phyloP scores from a whole-genome alignment of 352 stramenopile genomes.

The Phytophthora melonis region DNA sequence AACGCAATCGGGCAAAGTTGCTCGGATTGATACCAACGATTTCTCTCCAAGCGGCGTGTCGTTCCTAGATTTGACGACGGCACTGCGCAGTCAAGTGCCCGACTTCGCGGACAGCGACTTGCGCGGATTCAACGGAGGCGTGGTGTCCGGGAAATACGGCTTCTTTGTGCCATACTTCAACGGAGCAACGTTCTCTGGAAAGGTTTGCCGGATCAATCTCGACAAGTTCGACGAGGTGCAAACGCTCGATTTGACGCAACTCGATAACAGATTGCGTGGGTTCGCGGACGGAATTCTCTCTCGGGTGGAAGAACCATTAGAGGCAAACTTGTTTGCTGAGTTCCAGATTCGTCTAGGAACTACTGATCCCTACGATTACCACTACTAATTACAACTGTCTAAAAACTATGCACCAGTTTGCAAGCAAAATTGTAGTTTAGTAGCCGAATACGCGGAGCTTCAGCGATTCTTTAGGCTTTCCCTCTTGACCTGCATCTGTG shows the following conservation, averaged over 20 bases:
- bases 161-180: constrained; percentile 87
- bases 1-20: constrained; percentile 70
- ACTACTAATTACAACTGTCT: constrained; percentile 47
- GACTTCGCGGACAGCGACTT: constrained; percentile 67
- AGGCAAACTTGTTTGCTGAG: constrained; percentile 67
- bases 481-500: not conserved
- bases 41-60: constrained; percentile 60
- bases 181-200: constrained; percentile 68
- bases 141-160: constrained; percentile 82
- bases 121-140: constrained; percentile 70
- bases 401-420: not conserved
- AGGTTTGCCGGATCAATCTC: constrained; percentile 82
- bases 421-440: constrained; percentile 18
- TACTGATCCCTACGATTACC: constrained; percentile 71
- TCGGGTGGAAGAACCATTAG: constrained; percentile 48
- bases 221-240: constrained; percentile 85
- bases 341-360: constrained; percentile 75
- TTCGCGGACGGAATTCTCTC: constrained; percentile 68
- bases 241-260: constrained; percentile 67
- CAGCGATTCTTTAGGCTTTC: constrained; percentile 18
- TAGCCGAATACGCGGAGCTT: constrained; percentile 62
- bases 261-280: constrained; percentile 53
- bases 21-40: constrained; percentile 73
- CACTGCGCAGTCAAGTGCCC: constrained; percentile 73
- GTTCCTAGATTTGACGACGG: constrained; percentile 62